A percentile compares a stretch with the other conserved stretches of the same genome.
Evolutionary conservation across 2,329 filamentous ascomycete species (phyloP).

Genomic region (Aspergillus sp.): DNA sequence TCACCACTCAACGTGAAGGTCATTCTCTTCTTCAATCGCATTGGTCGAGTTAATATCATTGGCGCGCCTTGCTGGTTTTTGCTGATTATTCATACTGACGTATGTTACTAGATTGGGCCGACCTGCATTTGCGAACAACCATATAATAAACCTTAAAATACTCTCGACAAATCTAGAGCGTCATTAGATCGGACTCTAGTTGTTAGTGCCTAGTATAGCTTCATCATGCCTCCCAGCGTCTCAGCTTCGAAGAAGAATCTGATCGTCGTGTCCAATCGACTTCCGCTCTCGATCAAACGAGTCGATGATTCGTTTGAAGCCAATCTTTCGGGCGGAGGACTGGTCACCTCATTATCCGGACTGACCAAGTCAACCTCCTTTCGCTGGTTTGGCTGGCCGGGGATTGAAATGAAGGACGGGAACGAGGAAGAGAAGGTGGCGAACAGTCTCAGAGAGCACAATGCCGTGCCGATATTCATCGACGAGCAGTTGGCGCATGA

Average conservation of each 20-base stretch:
- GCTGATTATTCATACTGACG: not conserved
- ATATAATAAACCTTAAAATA: not conserved
- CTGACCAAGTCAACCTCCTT: conserved; percentile 86
- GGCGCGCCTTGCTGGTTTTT: not conserved
- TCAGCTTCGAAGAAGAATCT: conserved; percentile 26
- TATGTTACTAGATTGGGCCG: not conserved
- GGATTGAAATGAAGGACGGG: conserved; percentile 76
- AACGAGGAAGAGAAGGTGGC: conserved; percentile 67
- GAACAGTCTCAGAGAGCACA: conserved; percentile 72
- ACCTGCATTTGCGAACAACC: not conserved
- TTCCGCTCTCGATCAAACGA: conserved; percentile 89
- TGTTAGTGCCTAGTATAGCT: not conserved
- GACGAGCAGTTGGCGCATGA: conserved; percentile 82
- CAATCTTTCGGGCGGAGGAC: conserved; percentile 85
- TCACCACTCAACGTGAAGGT: not conserved
- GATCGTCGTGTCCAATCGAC: conserved; percentile 82
- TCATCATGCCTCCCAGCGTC: not conserved
- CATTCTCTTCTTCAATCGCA: not conserved
- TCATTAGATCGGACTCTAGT: not conserved
- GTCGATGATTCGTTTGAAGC: conserved; percentile 79
- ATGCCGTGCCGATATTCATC: conserved; percentile 82
- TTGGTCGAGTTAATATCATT: not conserved
- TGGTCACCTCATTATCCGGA: conserved; percentile 86
- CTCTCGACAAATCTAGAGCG: not conserved
- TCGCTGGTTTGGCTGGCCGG: conserved; percentile 96